Evolutionary conservation across 2,329 filamentous ascomycete species (phyloP).

Genomic region (Penicillium verrucosum): DNA sequence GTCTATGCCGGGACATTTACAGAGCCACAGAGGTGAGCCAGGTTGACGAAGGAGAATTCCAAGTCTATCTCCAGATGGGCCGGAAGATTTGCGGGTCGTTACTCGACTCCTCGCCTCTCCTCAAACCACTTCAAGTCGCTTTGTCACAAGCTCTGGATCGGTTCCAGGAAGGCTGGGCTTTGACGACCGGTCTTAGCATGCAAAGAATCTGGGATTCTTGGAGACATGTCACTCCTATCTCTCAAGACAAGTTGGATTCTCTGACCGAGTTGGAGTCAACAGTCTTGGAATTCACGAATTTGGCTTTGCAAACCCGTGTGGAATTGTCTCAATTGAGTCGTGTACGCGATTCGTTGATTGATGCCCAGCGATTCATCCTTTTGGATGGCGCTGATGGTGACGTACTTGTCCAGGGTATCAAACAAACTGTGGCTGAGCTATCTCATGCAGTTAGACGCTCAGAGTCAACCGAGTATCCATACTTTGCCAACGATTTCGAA

Average conservation of each 20-base stretch:
- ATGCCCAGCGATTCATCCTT: slow-evolving; percentile 38
- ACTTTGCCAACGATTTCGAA: slow-evolving; percentile 49
- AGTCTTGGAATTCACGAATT: slow-evolving; percentile 36
- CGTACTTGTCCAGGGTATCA: slow-evolving; percentile 37
- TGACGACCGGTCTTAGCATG: slow-evolving; percentile 76
- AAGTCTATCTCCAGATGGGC: slow-evolving; percentile 51
- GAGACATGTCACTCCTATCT: slow-evolving; percentile 56
- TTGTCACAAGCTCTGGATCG: slow-evolving; percentile 43
- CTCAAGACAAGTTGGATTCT: slow-evolving; percentile 32
- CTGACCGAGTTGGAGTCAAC: slow-evolving; percentile 37
- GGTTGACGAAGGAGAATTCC: slow-evolving; percentile 54
- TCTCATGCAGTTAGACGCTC: slow-evolving; percentile 30
- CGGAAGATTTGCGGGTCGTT: slow-evolving; percentile 35
- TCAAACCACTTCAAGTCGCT: slow-evolving; percentile 28
- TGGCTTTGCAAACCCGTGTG: slow-evolving; percentile 37
- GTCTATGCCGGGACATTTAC: slow-evolving; percentile 51
- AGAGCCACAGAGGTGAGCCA: slow-evolving; percentile 38
- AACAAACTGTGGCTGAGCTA: slow-evolving; percentile 38
- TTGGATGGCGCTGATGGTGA: slow-evolving; percentile 36
- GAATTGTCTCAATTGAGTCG: slow-evolving; percentile 36
- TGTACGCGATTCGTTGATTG: slow-evolving; percentile 39
- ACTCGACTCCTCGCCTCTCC: slow-evolving; percentile 22
- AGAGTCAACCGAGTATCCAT: slow-evolving; percentile 35
- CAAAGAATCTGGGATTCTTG: slow-evolving; percentile 72
- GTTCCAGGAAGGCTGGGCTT: slow-evolving; percentile 68